Percentiles rank a stretch among this genome's conserved stretches.
These are phyloP conservation scores for Penicillium brevicompactum DNA, from an alignment of 2,329 filamentous ascomycete species.

Conservation along the genomic window DNA sequence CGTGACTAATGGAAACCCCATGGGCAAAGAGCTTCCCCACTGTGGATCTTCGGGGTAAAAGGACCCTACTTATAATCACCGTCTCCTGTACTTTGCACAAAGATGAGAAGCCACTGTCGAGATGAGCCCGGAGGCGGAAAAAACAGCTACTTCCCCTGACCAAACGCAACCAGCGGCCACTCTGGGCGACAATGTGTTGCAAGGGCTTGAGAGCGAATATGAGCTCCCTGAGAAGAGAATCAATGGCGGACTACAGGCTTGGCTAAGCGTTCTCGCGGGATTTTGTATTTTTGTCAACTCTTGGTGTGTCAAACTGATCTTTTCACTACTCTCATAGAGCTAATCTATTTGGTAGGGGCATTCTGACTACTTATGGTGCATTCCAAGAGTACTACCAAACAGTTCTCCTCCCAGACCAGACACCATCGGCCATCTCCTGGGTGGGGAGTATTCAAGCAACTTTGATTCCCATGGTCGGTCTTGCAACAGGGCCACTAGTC, in stretches of 20 bases:
- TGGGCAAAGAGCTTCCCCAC: conserved; percentile 16
- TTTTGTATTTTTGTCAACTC: conserved; percentile 39
- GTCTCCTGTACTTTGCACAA: background rate
- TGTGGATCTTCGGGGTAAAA: conserved; percentile 16
- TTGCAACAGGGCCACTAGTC: conserved; percentile 53
- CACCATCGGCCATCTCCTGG: conserved; percentile 51
- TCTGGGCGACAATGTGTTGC: background rate
- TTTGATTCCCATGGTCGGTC: conserved; percentile 49
- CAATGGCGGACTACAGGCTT: conserved; percentile 32
- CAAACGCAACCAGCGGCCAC: background rate
- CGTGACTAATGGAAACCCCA: conserved; percentile 28
- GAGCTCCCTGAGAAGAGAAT: conserved; percentile 11
- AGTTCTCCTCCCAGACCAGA: conserved; percentile 34
- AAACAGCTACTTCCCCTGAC: background rate
- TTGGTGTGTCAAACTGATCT: conserved; percentile 22
- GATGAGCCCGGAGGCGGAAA: conserved; percentile 9
- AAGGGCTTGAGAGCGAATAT: conserved; percentile 4
- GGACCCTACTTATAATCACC: conserved; percentile 5
- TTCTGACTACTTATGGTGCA: conserved; percentile 51
- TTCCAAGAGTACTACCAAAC: conserved; percentile 54
- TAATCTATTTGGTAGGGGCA: conserved; percentile 32
- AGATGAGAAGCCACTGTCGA: background rate
- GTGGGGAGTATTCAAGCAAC: conserved; percentile 52
- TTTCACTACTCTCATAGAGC: background rate
- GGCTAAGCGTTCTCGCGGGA: conserved; percentile 32